These are phyloP conservation scores for Backusella australiensis DNA, from an alignment of 192 early-diverging fungal genomes.

Conservation along the genomic window DNA sequence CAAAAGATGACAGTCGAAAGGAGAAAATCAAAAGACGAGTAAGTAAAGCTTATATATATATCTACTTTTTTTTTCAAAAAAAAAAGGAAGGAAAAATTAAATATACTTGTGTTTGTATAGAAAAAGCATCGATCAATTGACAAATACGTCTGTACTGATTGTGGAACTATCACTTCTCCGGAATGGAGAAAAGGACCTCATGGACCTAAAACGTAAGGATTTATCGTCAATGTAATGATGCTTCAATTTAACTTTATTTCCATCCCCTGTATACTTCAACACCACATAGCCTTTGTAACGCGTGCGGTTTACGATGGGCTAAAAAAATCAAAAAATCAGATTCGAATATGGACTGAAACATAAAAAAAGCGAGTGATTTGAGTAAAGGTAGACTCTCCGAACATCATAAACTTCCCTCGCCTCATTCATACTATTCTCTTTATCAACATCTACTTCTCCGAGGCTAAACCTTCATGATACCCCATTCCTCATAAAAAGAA, in stretches of 20 bases:
- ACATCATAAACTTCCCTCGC: neutral
- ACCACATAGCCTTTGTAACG: constrained; percentile 39
- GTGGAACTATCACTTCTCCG: constrained; percentile 44
- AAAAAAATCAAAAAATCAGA: constrained; percentile 33
- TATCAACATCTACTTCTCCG: constrained; percentile 3
- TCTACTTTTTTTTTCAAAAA: neutral
- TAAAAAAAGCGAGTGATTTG: constrained; percentile 1
- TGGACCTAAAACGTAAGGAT: constrained; percentile 43
- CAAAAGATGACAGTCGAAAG: neutral
- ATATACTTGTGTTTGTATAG: neutral
- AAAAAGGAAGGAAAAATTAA: neutral
- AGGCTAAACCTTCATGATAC: constrained; percentile 8
- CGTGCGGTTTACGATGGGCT: constrained; percentile 45
- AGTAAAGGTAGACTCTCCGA: neutral
- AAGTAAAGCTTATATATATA: constrained; percentile 5
- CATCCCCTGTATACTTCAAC: constrained; percentile 9
- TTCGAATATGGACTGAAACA: constrained; percentile 15
- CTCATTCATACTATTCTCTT: neutral
- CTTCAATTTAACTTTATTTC: constrained; percentile 1
- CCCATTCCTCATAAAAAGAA: neutral
- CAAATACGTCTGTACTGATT: constrained; percentile 48
- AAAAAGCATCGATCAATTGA: constrained; percentile 29
- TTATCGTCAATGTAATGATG: neutral
- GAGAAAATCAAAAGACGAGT: constrained; percentile 24
- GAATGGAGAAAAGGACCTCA: constrained; percentile 49